These are phyloP conservation scores for Malassezia sympodialis DNA, from an alignment of 1,284 basidiomycete genomes.

Conservation along the genomic window DNA sequence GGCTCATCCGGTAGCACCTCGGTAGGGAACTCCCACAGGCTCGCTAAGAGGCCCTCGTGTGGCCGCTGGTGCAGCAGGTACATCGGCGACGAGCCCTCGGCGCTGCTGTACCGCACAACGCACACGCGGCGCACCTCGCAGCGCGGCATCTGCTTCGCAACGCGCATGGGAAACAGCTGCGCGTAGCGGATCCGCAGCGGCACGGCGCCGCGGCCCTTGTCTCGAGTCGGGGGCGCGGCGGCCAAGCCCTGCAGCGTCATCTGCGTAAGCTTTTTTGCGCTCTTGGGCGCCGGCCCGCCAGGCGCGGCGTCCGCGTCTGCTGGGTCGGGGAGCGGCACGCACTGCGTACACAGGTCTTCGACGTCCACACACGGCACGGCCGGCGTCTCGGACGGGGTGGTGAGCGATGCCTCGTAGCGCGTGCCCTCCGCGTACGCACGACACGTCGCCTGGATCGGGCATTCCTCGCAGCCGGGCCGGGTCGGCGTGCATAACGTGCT, in stretches of 20 bases:
- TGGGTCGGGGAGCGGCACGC: slow-evolving; percentile 27
- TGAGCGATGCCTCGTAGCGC: neutral
- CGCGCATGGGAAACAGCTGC: slow-evolving; percentile 77
- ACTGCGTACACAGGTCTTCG: slow-evolving; percentile 36
- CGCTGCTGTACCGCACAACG: slow-evolving; percentile 52
- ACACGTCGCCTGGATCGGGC: slow-evolving; percentile 31
- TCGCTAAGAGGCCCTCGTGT: slow-evolving; percentile 54
- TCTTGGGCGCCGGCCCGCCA: neutral
- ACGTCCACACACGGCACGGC: slow-evolving; percentile 20
- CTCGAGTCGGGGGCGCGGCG: neutral
- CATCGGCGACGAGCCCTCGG: neutral
- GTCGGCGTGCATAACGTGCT: slow-evolving; percentile 31
- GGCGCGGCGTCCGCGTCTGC: neutral
- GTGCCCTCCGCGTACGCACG: slow-evolving; percentile 18
- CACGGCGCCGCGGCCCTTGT: neutral
- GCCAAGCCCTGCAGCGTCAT: slow-evolving; percentile 17
- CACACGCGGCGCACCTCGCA: slow-evolving; percentile 77
- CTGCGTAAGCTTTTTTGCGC: slow-evolving; percentile 14
- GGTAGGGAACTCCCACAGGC: slow-evolving; percentile 43
- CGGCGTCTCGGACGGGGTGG: neutral
- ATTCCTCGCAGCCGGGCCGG: slow-evolving; percentile 28
- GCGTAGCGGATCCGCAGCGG: slow-evolving; percentile 15
- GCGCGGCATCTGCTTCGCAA: slow-evolving; percentile 67
- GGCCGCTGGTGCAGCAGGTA: slow-evolving; percentile 24
- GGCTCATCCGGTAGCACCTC: neutral